These are phyloP conservation scores for Pseudocercospora musae DNA, from an alignment of 2,329 filamentous ascomycete genomes.

Conservation along the genomic window DNA sequence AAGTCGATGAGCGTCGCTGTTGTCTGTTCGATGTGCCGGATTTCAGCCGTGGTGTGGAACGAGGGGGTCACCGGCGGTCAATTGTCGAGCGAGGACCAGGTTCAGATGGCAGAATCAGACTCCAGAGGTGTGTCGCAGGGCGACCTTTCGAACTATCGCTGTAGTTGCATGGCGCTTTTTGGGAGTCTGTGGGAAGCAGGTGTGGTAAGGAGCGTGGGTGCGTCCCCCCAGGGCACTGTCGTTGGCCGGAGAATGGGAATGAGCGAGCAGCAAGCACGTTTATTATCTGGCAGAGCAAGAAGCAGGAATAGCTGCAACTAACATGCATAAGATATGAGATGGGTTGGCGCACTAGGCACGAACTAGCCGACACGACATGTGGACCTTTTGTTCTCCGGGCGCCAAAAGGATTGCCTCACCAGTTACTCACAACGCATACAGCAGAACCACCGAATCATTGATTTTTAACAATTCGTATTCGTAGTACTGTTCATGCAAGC, in stretches of 20 bases:
- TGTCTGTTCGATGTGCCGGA: not conserved
- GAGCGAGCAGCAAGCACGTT: not conserved
- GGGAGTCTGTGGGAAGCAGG: too few species aligned
- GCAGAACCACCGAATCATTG: not conserved
- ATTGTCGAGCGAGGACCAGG: not conserved
- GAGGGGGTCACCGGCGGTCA: not conserved
- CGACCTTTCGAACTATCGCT: constrained; percentile 3
- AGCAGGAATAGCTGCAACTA: not conserved
- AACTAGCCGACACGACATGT: not conserved
- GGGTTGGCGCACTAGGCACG: not conserved
- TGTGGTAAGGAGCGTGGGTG: not conserved
- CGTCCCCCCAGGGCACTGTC: not conserved
- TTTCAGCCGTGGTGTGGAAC: not conserved
- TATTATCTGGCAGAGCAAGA: not conserved
- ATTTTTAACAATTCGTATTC: too few species aligned
- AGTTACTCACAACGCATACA: not conserved
- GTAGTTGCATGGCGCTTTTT: not conserved
- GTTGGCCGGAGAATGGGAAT: not conserved
- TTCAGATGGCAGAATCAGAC: too few species aligned
- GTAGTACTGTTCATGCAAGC: too few species aligned
- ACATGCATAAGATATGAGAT: not conserved
- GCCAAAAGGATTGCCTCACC: not conserved
- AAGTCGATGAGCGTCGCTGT: not conserved
- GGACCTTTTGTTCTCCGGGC: not conserved
- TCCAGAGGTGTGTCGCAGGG: too few species aligned